Base-by-base conservation (phyloP, 2,329 filamentous ascomycete species). In the Alternaria postmessia region DNA sequence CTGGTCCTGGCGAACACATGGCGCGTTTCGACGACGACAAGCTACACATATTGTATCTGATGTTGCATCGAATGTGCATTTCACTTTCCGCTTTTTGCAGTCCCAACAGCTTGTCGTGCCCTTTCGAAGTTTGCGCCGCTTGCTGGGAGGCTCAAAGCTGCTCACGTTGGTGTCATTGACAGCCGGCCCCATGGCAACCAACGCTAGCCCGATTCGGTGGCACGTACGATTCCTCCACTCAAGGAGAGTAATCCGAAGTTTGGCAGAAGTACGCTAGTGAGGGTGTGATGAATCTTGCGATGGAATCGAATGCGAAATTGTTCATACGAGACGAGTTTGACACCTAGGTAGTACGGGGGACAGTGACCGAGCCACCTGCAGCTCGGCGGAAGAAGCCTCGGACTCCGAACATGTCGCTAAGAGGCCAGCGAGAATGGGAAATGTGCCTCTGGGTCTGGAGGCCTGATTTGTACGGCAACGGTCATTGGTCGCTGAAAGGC, bases 31-130 rank as follows among this genome's bases (percentile, higher is more conserved):
- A 28, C 63, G 53, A 7, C 69, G 32, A 14, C 32, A 36, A 6
- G 32, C 12, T 36, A 36, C 32, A 36, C 32, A 71, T 22, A 57
- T 24, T 34, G 34, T 44, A 16, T 63, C 42, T 32, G 56, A 52
- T 14, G 42, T 32, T 8, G 56, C 36, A 24, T 58, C 48, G 20
- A 61, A 67, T 16, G 46, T 62, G 54, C 69, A 71, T 24, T 59
- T 65, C n/a, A 70, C 59, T 41, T 72, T 71, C 16, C 68, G 49
- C 22, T 61, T 60, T 39, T 67, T 71, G 57, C 68, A 72, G n/a
- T 69, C 59, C 67, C 68, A 72, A 49, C 69, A 72, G 44, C 69
- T 72, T 36, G 56, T 64, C 4, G 69, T 72, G 22, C 68, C 69
- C 36, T 70, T 72, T 4, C 68, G 68, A 34, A 69, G 47, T 51